Conservation (phyloP, 257 asterid genomes). For the Gardenia jasminoides region DNA sequence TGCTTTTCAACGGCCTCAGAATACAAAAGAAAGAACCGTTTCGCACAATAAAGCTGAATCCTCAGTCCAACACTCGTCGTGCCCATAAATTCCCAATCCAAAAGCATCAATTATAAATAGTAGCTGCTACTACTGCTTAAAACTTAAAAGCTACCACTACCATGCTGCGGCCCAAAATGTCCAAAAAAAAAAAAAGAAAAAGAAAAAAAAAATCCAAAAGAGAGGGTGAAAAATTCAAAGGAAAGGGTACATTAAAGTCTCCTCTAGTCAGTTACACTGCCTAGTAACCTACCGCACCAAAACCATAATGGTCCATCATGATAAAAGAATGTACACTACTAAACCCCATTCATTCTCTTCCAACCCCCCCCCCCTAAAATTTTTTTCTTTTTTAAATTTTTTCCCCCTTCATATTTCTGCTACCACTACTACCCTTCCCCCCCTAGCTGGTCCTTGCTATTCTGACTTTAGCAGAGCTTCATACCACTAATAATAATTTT, state of each 20-base stretch:
- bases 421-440: not conserved
- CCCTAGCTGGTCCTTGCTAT: not conserved
- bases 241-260: slow-evolving; percentile 39
- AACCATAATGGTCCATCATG: slow-evolving; percentile 40
- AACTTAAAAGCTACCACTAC: not conserved
- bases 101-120: not conserved
- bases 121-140: not conserved
- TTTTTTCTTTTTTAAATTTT: not conserved
- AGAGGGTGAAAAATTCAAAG: slow-evolving; percentile 11
- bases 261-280: slow-evolving; percentile 43
- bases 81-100: too few species aligned
- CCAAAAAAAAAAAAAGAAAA: not conserved
- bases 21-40: slow-evolving; percentile 17
- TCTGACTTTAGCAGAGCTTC: too few species aligned
- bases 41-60: slow-evolving; percentile 14
- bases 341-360: slow-evolving; percentile 28
- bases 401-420: too few species aligned
- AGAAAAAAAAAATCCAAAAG: not conserved
- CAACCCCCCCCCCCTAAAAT: slow-evolving; percentile 6
- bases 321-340: slow-evolving; percentile 49
- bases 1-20: slow-evolving; percentile 47
- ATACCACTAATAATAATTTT: not conserved
- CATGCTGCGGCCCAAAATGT: not conserved
- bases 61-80: not conserved
- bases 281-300: slow-evolving; percentile 51